phyloP scores from a whole-genome alignment of 345 rosid genomes.

The Raphanus sativus region DNA sequence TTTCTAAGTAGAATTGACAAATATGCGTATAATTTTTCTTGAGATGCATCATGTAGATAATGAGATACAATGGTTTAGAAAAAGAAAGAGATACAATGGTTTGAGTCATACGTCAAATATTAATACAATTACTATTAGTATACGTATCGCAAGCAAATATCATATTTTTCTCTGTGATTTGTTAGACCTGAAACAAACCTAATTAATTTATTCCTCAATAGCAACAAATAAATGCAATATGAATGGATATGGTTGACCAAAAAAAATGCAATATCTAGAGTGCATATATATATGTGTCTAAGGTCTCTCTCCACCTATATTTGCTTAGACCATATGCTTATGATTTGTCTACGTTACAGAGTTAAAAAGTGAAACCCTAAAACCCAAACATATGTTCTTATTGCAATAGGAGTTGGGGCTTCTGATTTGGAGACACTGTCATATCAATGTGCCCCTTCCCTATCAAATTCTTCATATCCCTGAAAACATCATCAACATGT shows the following conservation, averaged over 20 bases:
- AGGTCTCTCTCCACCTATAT: not conserved
- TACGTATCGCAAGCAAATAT: slow-evolving; percentile 5
- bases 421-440: slow-evolving; percentile 32
- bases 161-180: not conserved
- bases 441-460: slow-evolving; percentile 22
- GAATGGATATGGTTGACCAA: too few relatives aligned
- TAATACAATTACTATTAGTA: not conserved
- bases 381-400: slow-evolving; percentile 24
- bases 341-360: slow-evolving; percentile 25
- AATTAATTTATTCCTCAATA: not conserved
- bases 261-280: too few relatives aligned
- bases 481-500: slow-evolving; percentile 15
- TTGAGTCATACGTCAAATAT: not conserved
- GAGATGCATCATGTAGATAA: not conserved
- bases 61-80: too few relatives aligned
- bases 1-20: slow-evolving; percentile 8
- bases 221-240: not conserved
- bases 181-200: not conserved
- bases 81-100: not conserved
- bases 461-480: slow-evolving; percentile 6
- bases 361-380: slow-evolving; percentile 8
- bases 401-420: slow-evolving; percentile 23
- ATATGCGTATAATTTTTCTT: not conserved
- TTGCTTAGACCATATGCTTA: slow-evolving; percentile 15
- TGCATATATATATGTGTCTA: not conserved